These are phyloP conservation scores for Naegleria gruberi DNA, from an alignment of 208 protist genomes.

Conservation along the genomic window DNA sequence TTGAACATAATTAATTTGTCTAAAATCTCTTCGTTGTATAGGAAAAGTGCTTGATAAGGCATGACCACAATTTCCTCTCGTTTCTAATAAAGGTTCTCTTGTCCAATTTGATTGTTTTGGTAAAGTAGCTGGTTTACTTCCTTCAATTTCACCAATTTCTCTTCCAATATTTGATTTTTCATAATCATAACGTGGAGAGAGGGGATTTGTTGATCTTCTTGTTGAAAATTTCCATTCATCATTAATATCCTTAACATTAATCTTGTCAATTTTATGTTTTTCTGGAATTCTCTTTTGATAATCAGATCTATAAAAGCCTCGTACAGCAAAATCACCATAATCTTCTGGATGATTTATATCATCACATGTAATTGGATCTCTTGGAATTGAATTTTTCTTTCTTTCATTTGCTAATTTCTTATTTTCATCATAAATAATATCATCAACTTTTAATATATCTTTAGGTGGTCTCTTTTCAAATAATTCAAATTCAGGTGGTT, in stretches of 20 bases:
- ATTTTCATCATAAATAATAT: neutral
- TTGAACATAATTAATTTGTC: neutral
- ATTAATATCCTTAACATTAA: constrained; percentile 18
- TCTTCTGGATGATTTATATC: neutral
- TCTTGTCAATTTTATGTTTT: neutral
- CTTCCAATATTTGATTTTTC: neutral
- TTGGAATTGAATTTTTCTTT: neutral
- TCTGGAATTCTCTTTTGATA: neutral
- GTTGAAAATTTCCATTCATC: neutral
- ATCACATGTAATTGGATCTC: neutral
- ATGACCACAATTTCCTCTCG: neutral
- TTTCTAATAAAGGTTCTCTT: neutral
- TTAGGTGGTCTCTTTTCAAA: neutral
- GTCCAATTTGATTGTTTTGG: neutral
- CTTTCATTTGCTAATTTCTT: neutral
- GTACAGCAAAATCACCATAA: neutral
- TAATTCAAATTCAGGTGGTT: neutral
- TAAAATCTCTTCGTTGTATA: neutral
- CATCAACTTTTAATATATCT: neutral
- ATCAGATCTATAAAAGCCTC: neutral
- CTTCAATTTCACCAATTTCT: constrained; percentile 7
- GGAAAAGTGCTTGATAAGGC: neutral
- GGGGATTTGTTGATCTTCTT: neutral
- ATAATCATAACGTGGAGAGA: neutral
- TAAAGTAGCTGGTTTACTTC: neutral